Evolutionary conservation across 495 filamentous ascomycete species (phyloP), one percentile per base, ranked within the genome.

Genomic region (Penicillium robsamsonii): DNA sequence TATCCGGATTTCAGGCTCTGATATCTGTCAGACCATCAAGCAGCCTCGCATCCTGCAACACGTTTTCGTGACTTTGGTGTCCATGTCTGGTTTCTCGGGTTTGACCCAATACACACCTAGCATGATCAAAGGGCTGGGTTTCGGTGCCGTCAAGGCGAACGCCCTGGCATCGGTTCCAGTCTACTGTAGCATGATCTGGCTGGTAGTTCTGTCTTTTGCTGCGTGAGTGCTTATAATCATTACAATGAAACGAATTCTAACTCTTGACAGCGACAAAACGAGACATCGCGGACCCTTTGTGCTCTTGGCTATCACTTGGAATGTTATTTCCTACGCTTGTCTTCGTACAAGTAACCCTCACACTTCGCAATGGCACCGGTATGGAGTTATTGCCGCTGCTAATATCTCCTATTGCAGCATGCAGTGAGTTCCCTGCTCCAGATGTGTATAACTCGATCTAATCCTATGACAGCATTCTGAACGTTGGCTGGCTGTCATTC

Each of bases 161-260:
- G 80, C 80, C 0, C 62, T 84, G 59, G 74, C 79, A 0, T 77
- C 79, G 4, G 78, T 82, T 1, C 73, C 77, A 0, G 67, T 79
- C 18, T 79, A 77, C 13, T 80, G 75, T 42, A 53, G 71, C 10
- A 74, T 75, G 49, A 40, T 79, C 56, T 64, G 76, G 75, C 17
- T 81, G 60, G 55, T 64, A 62, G 44, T 78, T 53, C 38, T 80
- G 64, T 71, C 72, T 42, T 58, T 74, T 55, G 61, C 72, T 44
- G 50, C 71, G 73, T 66, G 58, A 27, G 78, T 73, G 41, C 48
- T 10, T 24, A 1, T 55, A 5, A 1, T 22, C 15, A 12, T 17
- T 5, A 9, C 2, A 9, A 22, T 0, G 1, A n/a, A 33, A 4
- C 1, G 29, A 6, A 38, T 38, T 17, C 51, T 62, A 11, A 51